Conservation (phyloP, 306 rosid genomes). For the Sindora glabra region DNA sequence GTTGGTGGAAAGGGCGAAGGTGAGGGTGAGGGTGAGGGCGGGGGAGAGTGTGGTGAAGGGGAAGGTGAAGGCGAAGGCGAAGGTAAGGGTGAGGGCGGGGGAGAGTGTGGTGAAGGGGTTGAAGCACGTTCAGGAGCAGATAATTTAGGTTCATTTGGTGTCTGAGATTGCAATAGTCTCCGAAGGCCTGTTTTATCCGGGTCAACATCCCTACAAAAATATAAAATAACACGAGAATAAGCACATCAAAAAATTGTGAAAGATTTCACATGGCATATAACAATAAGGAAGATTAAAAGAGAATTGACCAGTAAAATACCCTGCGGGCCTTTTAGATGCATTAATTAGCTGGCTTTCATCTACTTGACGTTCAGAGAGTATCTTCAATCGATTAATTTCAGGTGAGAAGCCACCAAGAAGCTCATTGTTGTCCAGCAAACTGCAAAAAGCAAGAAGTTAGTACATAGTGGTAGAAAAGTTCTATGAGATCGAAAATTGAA, state of each 20-base stretch:
- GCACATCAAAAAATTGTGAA: slow-evolving; percentile 5
- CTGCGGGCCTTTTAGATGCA: slow-evolving; percentile 19
- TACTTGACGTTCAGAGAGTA: slow-evolving; percentile 70
- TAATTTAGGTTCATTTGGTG: too few species aligned
- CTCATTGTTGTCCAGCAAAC: slow-evolving; percentile 75
- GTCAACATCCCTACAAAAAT: slow-evolving; percentile 23
- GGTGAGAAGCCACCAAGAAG: slow-evolving; percentile 55
- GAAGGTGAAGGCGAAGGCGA: too few species aligned
- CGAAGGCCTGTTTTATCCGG: slow-evolving; percentile 19
- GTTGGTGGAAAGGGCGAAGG: too few species aligned
- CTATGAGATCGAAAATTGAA: slow-evolving; percentile 4
- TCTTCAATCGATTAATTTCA: slow-evolving; percentile 41
- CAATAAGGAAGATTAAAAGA: background rate
- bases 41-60: too few species aligned
- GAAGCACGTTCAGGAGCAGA: background rate
- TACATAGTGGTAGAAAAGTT: background rate
- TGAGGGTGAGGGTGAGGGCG: too few species aligned
- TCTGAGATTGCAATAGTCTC: slow-evolving; percentile 15
- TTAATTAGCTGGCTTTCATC: slow-evolving; percentile 47
- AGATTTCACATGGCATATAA: background rate
- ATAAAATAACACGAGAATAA: background rate
- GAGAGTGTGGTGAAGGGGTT: background rate
- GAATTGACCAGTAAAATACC: slow-evolving; percentile 43
- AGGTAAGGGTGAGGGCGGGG: too few species aligned
- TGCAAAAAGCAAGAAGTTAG: slow-evolving; percentile 29